A percentile compares a stretch with the other conserved stretches of the same genome.
These are phyloP conservation scores for Dictyostelium capitatum DNA, from an alignment of 78 protist species.

Conservation along the genomic window DNA sequence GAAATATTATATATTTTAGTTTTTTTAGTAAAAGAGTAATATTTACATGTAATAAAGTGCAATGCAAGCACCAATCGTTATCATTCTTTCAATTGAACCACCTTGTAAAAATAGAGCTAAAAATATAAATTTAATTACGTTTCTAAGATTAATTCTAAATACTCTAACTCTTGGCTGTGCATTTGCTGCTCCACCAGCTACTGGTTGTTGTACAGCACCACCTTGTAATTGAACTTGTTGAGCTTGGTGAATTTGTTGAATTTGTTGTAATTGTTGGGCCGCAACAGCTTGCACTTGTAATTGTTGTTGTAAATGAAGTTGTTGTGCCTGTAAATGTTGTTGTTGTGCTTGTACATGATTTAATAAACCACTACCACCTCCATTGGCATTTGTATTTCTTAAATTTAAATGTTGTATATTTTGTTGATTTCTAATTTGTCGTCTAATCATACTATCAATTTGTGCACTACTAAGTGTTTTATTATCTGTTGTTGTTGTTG, in stretches of 20 bases:
- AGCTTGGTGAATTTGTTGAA: not conserved
- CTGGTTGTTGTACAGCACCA: not conserved
- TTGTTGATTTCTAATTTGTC: not conserved
- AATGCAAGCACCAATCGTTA: constrained; percentile 11
- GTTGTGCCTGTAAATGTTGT: not conserved
- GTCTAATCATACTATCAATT: too few relatives aligned
- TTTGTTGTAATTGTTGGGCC: not conserved
- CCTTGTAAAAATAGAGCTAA: constrained; percentile 26
- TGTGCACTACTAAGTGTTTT: not conserved
- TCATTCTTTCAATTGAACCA: constrained; percentile 30
- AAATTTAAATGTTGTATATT: not conserved
- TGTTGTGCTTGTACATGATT: too few relatives aligned
- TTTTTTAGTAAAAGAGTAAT: not conserved
- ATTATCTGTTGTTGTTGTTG: not conserved
- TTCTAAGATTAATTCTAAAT: constrained; percentile 33
- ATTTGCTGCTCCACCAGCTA: not conserved
- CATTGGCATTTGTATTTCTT: not conserved
- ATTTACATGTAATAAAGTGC: constrained; percentile 6
- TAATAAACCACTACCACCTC: too few relatives aligned
- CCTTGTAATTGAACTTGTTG: not conserved
- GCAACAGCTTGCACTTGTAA: not conserved
- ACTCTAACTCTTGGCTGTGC: not conserved
- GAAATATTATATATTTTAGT: not conserved
- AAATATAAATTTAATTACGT: not conserved
- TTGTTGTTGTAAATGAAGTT: not conserved